Base-by-base conservation (phyloP, 805 yeast genomes). In the Yamadazyma philogaea region DNA sequence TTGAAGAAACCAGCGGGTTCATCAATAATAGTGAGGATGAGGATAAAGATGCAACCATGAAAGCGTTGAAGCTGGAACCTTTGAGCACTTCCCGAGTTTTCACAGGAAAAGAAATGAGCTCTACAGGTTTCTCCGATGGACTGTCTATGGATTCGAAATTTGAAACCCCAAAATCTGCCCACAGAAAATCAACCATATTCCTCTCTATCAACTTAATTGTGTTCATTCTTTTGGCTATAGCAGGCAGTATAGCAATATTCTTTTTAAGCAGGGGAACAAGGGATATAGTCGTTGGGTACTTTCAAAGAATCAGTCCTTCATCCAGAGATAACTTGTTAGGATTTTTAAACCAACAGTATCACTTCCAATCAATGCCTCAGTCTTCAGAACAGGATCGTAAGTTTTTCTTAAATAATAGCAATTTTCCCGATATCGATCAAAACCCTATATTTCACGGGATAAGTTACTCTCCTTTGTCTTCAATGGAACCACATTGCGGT, bases 391-490 rank as follows among this genome's bases (percentile, higher is more conserved):
- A 19, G 11, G 34, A 28, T 19, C 6, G 27, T 10, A 31, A 28
- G 10, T 4, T 6, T 8, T 4, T 28, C 6, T 28, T 54, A 17
- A 41, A 51, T 55, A 12, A 36, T 51, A 12, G 52, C n/a, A 15
- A 11, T 8, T 6, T 28, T 14, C 31, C 31, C 7, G 26, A 22
- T 7, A 22, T 22, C 10, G 26, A 22, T 7, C 31, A 28, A 6
- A 28, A 11, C 12, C 6, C 22, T 8, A 37, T 68, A 2, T 78
- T 82, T 46, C 68, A 74, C 49, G 87, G 88, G 0, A 46, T 83
- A 14, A 75, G 77, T 16, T 83, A 83, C 56, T 72, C 84, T 3
- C 88, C 88, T 0, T 57, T 60, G 44, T 64, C 70, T 36, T 78
- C 76, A 1, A 68, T 68, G 53, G 72, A 63, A 37, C 85, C 86